Conservation (phyloP, 2,329 filamentous ascomycete species). For the Emergomyces africanus region DNA sequence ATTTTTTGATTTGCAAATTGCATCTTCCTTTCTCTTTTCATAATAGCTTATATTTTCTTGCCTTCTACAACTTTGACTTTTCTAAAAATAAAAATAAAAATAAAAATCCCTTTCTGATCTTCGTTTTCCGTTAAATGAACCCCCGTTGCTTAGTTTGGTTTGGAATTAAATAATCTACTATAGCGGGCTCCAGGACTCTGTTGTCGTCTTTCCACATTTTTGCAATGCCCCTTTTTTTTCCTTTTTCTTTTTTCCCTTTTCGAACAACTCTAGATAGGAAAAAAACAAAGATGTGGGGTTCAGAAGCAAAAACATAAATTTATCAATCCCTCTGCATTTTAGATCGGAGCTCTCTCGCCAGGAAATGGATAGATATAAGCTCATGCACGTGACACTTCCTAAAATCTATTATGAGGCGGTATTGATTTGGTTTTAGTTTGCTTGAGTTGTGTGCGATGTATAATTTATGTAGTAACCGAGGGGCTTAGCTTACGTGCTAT, state of each 20-base stretch:
- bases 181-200: neutral
- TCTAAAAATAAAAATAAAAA: no score
- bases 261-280: neutral
- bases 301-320: neutral
- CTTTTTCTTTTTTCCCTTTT: slow-evolving; percentile 3
- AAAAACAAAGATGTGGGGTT: neutral
- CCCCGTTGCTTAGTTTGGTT: neutral
- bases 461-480: no score
- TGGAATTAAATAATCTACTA: neutral
- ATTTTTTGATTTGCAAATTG: neutral
- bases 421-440: no score
- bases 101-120: neutral
- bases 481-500: no score
- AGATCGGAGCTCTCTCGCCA: neutral
- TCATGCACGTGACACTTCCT: neutral
- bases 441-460: no score
- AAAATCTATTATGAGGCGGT: no score
- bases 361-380: no score
- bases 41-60: neutral
- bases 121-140: neutral
- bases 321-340: neutral
- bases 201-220: neutral
- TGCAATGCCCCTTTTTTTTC: neutral
- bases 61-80: neutral
- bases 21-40: neutral